Evolutionary conservation across 129 eudicot species (phyloP).

Genomic region (Ambrosia artemisiifolia): DNA sequence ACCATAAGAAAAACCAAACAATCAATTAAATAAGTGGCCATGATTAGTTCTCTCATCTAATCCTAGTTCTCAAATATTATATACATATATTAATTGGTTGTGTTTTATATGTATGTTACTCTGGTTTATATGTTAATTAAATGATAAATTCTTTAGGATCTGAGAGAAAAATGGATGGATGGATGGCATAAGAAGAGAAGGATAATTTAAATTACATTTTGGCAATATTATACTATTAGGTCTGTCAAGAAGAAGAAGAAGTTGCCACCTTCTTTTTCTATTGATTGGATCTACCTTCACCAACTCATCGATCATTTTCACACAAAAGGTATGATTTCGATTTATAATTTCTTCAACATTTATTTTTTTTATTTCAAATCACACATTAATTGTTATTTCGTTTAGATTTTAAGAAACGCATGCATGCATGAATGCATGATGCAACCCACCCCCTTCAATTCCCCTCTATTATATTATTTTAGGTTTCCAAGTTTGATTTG

Average conservation of each 20-base stretch:
- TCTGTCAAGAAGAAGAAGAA: neutral
- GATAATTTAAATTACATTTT: neutral
- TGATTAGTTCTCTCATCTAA: too few species aligned
- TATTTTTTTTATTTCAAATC: neutral
- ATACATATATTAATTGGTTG: neutral
- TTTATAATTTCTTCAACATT: neutral
- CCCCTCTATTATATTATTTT: neutral
- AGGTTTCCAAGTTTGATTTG: constrained; percentile 6
- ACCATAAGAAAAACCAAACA: too few species aligned
- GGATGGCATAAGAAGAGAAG: constrained; percentile 4
- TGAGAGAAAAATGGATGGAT: constrained; percentile 3
- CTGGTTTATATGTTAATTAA: neutral
- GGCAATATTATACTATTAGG: neutral
- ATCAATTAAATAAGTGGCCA: too few species aligned
- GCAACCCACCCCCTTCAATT: neutral
- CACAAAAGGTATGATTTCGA: neutral
- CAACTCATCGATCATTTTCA: neutral
- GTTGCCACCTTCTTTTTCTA: neutral
- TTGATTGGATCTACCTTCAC: neutral
- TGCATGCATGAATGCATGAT: neutral
- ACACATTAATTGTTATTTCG: neutral
- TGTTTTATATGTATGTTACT: neutral
- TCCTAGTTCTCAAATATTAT: too few species aligned
- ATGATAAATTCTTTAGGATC: constrained; percentile 1
- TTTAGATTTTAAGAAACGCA: neutral